Percentiles rank a stretch among this genome's conserved stretches.
Conservation (phyloP, 2,329 filamentous ascomycete species). For the Xylariaceae sp. region DNA sequence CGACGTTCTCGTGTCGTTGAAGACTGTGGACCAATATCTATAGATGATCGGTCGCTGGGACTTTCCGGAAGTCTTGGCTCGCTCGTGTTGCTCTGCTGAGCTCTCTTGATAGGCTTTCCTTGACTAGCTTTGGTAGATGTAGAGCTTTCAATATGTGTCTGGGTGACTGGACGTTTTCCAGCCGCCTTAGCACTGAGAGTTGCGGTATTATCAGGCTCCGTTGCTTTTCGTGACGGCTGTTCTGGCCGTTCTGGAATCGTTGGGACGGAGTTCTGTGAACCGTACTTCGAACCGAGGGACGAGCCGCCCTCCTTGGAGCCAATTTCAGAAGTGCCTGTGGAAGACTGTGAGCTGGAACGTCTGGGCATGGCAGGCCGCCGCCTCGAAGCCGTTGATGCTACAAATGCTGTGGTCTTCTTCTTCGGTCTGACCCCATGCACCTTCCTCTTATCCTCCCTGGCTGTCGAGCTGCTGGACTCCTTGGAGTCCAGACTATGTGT, state of each 20-base stretch:
- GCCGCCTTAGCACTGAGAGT: conserved; percentile 42
- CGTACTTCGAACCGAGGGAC: conserved; percentile 21
- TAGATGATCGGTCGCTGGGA: conserved; percentile 29
- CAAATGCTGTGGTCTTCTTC: conserved; percentile 37
- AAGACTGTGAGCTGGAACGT: conserved; percentile 46
- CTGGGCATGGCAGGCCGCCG: conserved; percentile 44
- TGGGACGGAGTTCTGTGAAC: conserved; percentile 21
- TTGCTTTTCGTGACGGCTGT: conserved; percentile 2
- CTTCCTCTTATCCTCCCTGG: conserved; percentile 26
- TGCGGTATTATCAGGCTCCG: conserved; percentile 1
- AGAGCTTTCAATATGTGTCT: conserved; percentile 12
- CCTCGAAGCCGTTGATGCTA: conserved; percentile 42
- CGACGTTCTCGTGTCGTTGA: too few relatives aligned
- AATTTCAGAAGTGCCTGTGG: conserved; percentile 32
- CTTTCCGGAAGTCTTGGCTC: too few relatives aligned
- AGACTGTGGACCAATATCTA: conserved; percentile 20
- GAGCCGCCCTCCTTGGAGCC: conserved; percentile 31
- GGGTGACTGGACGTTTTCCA: conserved; percentile 43
- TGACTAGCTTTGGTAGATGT: neutral
- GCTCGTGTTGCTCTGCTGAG: neutral
- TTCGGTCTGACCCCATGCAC: conserved; percentile 22
- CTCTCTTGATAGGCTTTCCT: neutral
- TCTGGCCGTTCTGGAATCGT: conserved; percentile 29
- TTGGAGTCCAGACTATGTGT: conserved; percentile 26
- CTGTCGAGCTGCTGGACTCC: conserved; percentile 17